Base-by-base conservation (phyloP, 495 filamentous ascomycete genomes). In the Pseudevernia furfuracea region DNA sequence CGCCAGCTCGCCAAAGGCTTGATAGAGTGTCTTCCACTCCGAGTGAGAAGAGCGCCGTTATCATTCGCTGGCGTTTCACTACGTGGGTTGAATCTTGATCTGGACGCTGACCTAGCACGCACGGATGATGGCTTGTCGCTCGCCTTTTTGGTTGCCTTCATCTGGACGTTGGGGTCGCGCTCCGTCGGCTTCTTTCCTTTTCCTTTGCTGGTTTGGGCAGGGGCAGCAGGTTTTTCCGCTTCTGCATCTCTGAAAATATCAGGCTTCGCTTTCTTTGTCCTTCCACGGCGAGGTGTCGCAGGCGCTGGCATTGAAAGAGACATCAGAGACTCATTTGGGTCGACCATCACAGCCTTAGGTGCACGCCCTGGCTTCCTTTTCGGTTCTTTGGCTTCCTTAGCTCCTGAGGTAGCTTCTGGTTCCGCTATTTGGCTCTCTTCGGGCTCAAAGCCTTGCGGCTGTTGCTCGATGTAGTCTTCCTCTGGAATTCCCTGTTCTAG, bases 1-100 rank as follows among this genome's bases (percentile, higher is more conserved):
- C 84, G 85, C 94, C 94, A 97, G 72, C 80, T 93, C 44, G 87
- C 84, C n/a, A 97, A 74, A 10, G 94, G 94, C 65, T 87, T 84
- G 62, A 92, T 82, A 19, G 80, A 80, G 7, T 78, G 75, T 55
- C 87, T 76, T 14, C 82, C 84, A 32, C 79, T 84, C 55, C 84
- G 82, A 36, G 81, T 81, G 52, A 79, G 76, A 3, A 77, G 78
- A 9, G 80, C 71, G 56, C 74, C 78, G 37, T 73, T 70, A 49
- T 81, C 79, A 62, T 84, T 76, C 19, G 74, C 71, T 30, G 84
- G 88, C 0, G 80, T 84, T 69, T 90, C 87, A 59, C 85, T 83
- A 56, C 90, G 89, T 60, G 88, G 77, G 61, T 90, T 87, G 61
- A 89, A 82, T 5, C 85, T 84, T 46, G 78, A 78, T 65, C 76